Percentiles rank a stretch among this genome's conserved stretches.
These are phyloP conservation scores for Dendrobium officinale DNA, from an alignment of 106 monocot species.

Conservation along the genomic window DNA sequence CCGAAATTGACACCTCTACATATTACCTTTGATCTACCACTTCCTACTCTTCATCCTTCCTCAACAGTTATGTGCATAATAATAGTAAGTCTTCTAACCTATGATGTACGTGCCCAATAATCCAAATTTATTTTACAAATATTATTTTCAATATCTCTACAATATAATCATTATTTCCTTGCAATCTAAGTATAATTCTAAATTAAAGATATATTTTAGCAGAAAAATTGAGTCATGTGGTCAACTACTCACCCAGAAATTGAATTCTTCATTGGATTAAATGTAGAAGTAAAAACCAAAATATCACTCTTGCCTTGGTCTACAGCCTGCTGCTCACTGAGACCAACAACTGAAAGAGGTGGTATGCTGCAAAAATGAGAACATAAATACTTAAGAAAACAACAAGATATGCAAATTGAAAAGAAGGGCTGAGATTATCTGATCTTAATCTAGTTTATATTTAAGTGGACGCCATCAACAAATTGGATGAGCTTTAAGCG, in stretches of 20 bases:
- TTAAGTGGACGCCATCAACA: background rate
- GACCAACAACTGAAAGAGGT: constrained; percentile 90
- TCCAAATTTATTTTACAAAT: no score
- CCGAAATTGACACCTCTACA: no score
- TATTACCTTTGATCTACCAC: no score
- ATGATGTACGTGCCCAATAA: no score
- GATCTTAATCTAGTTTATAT: background rate
- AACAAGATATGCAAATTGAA: background rate
- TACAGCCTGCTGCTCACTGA: constrained; percentile 78
- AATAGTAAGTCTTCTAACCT: no score
- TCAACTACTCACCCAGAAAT: constrained; percentile 65
- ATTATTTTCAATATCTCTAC: no score
- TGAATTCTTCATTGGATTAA: constrained; percentile 94
- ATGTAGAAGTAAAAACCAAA: constrained; percentile 80
- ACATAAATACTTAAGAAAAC: constrained; percentile 1
- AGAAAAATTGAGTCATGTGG: background rate
- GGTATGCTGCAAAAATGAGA: constrained; percentile 53
- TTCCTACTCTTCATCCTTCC: no score
- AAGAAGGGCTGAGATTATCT: background rate
- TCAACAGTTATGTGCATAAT: no score
- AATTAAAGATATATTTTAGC: background rate
- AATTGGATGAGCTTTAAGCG: background rate
- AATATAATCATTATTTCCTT: no score
- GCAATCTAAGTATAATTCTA: background rate
- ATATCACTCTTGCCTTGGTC: constrained; percentile 71